Evolutionary conservation across 2,329 filamentous ascomycete genomes (phyloP).

Genomic region (Tolypocladium cylindrosporum): DNA sequence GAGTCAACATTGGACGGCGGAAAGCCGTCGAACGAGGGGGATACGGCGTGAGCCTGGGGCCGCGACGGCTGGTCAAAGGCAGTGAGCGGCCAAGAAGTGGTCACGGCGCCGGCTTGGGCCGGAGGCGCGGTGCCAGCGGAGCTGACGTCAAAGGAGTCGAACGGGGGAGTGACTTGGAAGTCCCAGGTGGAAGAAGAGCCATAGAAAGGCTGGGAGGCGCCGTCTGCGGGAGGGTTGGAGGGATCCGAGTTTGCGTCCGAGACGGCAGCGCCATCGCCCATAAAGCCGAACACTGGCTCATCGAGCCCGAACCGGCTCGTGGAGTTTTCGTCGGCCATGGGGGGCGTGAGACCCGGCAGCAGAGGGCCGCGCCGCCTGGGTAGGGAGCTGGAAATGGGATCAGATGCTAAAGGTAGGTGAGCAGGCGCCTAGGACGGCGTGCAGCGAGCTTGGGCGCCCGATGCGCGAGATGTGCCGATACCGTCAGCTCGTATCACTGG

Average conservation of each 20-base stretch:
- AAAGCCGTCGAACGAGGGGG: constrained; percentile 19
- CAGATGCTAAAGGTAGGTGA: neutral
- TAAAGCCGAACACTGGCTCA: constrained; percentile 27
- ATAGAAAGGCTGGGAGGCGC: constrained; percentile 24
- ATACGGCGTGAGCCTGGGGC: constrained; percentile 11
- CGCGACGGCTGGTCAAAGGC: constrained; percentile 22
- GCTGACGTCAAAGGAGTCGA: constrained; percentile 33
- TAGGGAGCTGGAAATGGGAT: neutral
- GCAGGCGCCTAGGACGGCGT: neutral
- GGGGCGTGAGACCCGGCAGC: constrained; percentile 7
- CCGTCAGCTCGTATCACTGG: neutral
- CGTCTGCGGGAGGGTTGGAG: constrained; percentile 17
- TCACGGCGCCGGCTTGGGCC: constrained; percentile 19
- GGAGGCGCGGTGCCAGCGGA: constrained; percentile 23
- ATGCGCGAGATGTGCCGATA: neutral
- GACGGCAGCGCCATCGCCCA: constrained; percentile 20
- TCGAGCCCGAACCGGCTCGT: constrained; percentile 33
- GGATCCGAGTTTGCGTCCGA: constrained; percentile 20
- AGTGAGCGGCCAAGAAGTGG: constrained; percentile 24
- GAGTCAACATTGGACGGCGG: constrained; percentile 24
- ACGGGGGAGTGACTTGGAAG: constrained; percentile 37
- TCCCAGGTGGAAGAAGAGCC: constrained; percentile 29
- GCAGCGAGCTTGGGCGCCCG: neutral
- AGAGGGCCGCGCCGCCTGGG: neutral
- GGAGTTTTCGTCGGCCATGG: constrained; percentile 30